phyloP scores from a whole-genome alignment of 2,329 filamentous ascomycete genomes.

The Amauroascus niger region DNA sequence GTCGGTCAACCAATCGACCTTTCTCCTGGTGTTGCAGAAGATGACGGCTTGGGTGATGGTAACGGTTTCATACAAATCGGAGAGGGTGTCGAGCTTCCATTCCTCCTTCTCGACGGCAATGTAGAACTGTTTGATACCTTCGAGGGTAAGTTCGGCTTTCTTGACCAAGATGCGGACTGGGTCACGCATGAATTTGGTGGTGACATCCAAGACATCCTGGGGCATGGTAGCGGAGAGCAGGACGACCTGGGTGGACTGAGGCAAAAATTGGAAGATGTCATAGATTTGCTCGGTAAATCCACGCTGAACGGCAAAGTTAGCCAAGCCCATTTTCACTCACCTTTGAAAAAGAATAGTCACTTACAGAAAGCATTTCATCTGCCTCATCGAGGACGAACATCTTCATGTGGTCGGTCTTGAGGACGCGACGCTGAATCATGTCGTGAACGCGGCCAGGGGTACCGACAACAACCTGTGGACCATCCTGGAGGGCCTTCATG shows the following conservation, averaged over 20 bases:
- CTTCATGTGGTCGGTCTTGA: constrained; percentile 98
- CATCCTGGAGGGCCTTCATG: constrained; percentile 94
- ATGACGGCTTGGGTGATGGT: constrained; percentile 99
- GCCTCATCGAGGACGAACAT: constrained; percentile 99
- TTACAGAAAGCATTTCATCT: constrained; percentile 75
- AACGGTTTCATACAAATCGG: constrained; percentile 97
- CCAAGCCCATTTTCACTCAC: background rate
- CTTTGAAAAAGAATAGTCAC: constrained; percentile 14
- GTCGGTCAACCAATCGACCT: constrained; percentile 99
- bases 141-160: constrained; percentile 98
- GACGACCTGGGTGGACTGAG: constrained; percentile 96
- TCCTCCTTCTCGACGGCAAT: constrained; percentile 99
- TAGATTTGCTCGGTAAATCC: constrained; percentile 99
- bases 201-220: constrained; percentile 97
- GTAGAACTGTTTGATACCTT: constrained; percentile 99
- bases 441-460: constrained; percentile 97
- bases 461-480: constrained; percentile 93
- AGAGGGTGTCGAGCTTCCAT: constrained; percentile 99
- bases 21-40: constrained; percentile 99
- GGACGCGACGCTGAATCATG: constrained; percentile 97
- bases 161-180: constrained; percentile 98
- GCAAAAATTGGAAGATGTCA: constrained; percentile 98
- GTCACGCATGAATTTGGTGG: constrained; percentile 99
- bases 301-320: constrained; percentile 41
- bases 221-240: constrained; percentile 98